Percentiles rank a stretch among this genome's conserved stretches.
Evolutionary conservation across 805 yeast species (phyloP).

Genomic region (Grigorovia humatica): DNA sequence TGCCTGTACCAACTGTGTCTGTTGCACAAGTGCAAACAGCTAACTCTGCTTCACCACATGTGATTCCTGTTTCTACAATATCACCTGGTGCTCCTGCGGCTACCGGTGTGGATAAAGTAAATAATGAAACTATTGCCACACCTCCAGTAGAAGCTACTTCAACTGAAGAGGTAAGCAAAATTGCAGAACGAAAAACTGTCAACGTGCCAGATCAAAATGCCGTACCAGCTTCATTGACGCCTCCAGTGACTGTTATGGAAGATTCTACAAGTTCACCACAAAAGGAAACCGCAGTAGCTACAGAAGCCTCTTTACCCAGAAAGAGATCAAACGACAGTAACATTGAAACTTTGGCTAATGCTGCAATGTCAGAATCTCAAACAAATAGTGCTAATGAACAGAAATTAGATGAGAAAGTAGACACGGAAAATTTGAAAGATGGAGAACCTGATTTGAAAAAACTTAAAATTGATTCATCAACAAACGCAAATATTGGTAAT

Average conservation of each 20-base stretch:
- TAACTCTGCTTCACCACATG: neutral
- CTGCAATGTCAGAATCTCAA: slow-evolving; percentile 12
- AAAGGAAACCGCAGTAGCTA: neutral
- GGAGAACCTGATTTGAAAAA: slow-evolving; percentile 16
- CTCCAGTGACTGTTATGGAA: neutral
- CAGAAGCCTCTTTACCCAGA: slow-evolving; percentile 14
- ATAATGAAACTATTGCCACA: neutral
- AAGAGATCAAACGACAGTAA: slow-evolving; percentile 24
- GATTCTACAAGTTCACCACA: neutral
- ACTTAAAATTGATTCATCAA: neutral
- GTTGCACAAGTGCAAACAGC: neutral
- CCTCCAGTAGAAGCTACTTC: neutral
- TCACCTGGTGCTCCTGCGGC: neutral
- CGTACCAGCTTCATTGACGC: neutral
- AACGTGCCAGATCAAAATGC: neutral
- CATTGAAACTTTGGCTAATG: slow-evolving; percentile 23
- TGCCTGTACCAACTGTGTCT: neutral
- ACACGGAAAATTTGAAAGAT: neutral
- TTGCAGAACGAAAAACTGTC: neutral
- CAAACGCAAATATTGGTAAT: neutral
- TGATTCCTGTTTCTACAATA: neutral
- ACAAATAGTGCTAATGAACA: slow-evolving; percentile 1
- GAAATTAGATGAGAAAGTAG: neutral
- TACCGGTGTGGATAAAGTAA: no score
- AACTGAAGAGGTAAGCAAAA: neutral